These are phyloP conservation scores for Viola pubescens DNA, from an alignment of 441 rosid genomes.

Conservation along the genomic window DNA sequence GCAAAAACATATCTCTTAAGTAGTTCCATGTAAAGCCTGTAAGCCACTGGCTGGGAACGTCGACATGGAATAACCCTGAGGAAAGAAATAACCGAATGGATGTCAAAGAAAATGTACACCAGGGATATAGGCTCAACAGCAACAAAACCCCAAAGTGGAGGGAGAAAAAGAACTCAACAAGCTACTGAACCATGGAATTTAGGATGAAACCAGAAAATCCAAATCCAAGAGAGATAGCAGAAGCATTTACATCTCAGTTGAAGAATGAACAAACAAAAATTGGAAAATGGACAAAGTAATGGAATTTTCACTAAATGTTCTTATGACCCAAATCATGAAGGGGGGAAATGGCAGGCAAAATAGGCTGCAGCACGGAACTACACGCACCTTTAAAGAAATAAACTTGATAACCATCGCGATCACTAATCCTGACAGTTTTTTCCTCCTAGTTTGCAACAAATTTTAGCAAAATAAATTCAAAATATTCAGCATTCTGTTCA, in stretches of 20 bases:
- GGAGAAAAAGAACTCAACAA: background rate
- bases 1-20: conserved; percentile 73
- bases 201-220: background rate
- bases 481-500: background rate
- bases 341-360: no score
- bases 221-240: background rate
- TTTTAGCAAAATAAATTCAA: background rate
- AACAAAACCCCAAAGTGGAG: background rate
- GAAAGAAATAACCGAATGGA: conserved; percentile 13
- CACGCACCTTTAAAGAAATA: no score
- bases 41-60: conserved; percentile 61
- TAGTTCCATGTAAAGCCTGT: conserved; percentile 86
- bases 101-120: background rate
- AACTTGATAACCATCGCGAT: no score
- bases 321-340: no score
- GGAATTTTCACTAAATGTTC: background rate
- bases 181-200: conserved; percentile 5
- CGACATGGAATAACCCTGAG: conserved; percentile 75
- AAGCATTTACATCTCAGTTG: background rate
- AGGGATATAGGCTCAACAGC: background rate
- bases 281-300: background rate
- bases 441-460: background rate
- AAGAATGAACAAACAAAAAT: background rate
- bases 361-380: no score
- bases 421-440: no score